Conservation (phyloP, 148 eudicot genomes). For the Persicaria maculosa region DNA sequence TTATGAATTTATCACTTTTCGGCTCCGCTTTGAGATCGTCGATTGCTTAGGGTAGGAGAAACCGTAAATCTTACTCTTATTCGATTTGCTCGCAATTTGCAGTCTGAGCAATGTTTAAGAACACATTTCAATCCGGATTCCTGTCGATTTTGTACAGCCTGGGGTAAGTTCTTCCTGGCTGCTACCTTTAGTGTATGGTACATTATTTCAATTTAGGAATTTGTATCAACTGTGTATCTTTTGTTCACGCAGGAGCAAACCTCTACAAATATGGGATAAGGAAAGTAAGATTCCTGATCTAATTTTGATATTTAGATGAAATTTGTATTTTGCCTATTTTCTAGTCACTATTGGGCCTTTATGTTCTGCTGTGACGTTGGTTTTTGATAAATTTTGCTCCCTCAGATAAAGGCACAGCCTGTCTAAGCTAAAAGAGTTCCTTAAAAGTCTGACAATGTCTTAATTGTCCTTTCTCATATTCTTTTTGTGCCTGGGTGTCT, state of each 20-base stretch:
- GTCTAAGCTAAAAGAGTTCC: background rate
- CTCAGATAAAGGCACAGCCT: background rate
- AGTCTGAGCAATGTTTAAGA: slow-evolving; percentile 62
- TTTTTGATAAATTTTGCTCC: background rate
- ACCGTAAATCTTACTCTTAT: background rate
- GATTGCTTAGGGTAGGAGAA: background rate
- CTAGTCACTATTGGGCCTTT: background rate
- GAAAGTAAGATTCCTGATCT: slow-evolving; percentile 46
- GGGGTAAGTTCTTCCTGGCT: slow-evolving; percentile 39
- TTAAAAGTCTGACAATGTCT: background rate
- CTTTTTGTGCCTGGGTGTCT: background rate
- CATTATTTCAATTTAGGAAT: slow-evolving; percentile 1
- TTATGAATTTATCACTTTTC: background rate
- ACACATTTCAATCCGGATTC: slow-evolving; percentile 93
- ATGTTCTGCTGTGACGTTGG: background rate
- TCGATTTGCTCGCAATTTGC: slow-evolving; percentile 2
- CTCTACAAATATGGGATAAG: slow-evolving; percentile 98
- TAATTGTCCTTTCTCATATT: background rate
- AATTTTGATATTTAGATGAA: background rate
- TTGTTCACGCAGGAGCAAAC: slow-evolving; percentile 70
- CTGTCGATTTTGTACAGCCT: slow-evolving; percentile 87
- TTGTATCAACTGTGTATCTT: background rate
- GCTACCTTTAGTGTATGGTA: background rate
- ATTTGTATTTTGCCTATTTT: background rate
- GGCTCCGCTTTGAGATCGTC: background rate